Evolutionary conservation across 2,329 filamentous ascomycete genomes (phyloP), one percentile per base, ranked within the genome.

Genomic region (Aspergillus sergii): DNA sequence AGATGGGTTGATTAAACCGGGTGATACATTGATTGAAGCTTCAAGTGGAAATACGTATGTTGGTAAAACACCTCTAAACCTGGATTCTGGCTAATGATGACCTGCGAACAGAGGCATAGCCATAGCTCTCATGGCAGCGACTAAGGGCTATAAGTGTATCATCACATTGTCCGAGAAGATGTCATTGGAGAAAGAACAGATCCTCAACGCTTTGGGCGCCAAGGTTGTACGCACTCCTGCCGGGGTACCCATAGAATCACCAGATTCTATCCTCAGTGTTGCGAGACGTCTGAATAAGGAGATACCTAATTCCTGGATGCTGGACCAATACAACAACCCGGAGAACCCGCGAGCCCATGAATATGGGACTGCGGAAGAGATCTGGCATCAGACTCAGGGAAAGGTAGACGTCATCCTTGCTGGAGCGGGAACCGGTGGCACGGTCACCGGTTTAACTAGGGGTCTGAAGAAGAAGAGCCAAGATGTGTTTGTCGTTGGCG

Each of bases 101-200:
- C 21, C 5, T 36, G 14, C 2, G 14, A 36, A 53, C 28, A 84
- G 78, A 55, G 94, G 93, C 66, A 97, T 97, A 66, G 94, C 93
- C n/a, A 86, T 97, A 23, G 93, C 93, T 26, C 87, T 97, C 26
- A 93, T 97, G 12, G 93, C 88, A 59, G 93, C 94, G 11, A 90
- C 97, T 76, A 96, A 96, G 82, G 93, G 76, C 55, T 97, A 97
- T 85, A 92, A 93, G 80, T 94, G 92, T 57, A 96, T 97, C 80
- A 97, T 97, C 78, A 96, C 93, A 14, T 86, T 97, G 56, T 93
- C 93, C 58, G 93, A 97, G 82, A 97, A 97, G 85, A 97, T 97
- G 93, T 95, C 91, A 1, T 89, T 91, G 57, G 93, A 97, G 80
- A 97, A 97, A 81, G 93, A 97, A 57, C 91, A 92, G 2, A 93